These are phyloP conservation scores for Oryza rufipogon DNA, from an alignment of 176 grass and related monocot genomes.

Conservation along the genomic window DNA sequence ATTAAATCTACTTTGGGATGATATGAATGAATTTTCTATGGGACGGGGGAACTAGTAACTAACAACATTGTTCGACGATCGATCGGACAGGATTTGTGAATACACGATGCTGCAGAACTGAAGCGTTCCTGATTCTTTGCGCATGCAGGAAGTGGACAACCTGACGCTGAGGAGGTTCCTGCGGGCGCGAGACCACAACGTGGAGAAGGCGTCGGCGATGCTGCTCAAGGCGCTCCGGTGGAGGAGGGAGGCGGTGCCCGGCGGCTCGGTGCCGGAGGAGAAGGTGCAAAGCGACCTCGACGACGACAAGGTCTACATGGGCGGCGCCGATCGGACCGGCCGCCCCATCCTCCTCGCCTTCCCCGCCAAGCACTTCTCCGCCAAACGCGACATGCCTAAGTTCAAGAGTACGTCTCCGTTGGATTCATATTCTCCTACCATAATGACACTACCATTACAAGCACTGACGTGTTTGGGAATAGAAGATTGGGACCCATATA, in stretches of 20 bases:
- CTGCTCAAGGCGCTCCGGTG: constrained; percentile 70
- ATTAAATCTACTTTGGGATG: no score
- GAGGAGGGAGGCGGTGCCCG: constrained; percentile 61
- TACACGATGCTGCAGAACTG: no score
- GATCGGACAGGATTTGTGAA: no score
- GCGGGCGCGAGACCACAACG: constrained; percentile 64
- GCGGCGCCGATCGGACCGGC: constrained; percentile 67
- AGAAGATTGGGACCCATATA: no score
- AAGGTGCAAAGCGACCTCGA: constrained; percentile 54
- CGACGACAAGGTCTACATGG: constrained; percentile 58
- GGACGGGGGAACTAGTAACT: no score
- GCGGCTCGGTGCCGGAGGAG: constrained; percentile 60
- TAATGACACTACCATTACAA: no score
- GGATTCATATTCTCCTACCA: no score
- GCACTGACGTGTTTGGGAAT: no score
- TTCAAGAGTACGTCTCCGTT: constrained; percentile 32
- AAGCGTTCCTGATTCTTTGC: no score
- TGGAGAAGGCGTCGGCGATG: constrained; percentile 64
- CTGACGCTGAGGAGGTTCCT: constrained; percentile 78
- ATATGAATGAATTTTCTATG: no score
- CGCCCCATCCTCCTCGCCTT: constrained; percentile 61
- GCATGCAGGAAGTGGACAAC: constrained; percentile 84
- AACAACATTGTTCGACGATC: no score
- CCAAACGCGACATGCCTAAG: constrained; percentile 64
- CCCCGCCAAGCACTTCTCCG: constrained; percentile 53